Evolutionary conservation across 2,329 filamentous ascomycete genomes (phyloP).

Genomic region (Dothideomycetidae sp.): DNA sequence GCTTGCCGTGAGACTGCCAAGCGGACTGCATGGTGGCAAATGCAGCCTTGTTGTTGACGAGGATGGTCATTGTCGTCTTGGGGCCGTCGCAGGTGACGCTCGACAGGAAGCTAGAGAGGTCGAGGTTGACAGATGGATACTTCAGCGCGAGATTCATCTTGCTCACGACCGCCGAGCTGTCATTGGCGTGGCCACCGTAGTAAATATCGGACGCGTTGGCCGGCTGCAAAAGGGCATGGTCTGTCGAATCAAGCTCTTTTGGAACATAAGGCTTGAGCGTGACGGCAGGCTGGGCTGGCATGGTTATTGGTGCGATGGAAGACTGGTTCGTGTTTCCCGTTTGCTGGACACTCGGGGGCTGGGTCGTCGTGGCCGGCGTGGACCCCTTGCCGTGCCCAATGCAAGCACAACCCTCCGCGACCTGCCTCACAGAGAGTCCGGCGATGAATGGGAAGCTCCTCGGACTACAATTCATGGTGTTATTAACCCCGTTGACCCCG

Average conservation of each 20-base stretch:
- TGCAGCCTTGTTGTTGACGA: background rate
- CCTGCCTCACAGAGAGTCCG: too few species aligned
- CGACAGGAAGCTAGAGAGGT: background rate
- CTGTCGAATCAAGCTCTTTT: background rate
- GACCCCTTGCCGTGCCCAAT: too few species aligned
- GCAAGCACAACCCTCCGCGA: too few species aligned
- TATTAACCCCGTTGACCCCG: too few species aligned
- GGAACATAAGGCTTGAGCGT: background rate
- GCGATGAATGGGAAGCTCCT: too few species aligned
- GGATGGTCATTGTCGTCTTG: background rate
- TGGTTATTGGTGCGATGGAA: too few species aligned
- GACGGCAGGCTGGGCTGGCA: background rate
- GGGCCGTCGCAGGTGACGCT: background rate
- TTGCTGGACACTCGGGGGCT: too few species aligned
- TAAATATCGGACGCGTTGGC: background rate
- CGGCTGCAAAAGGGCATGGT: background rate
- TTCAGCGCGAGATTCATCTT: background rate
- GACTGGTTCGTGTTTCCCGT: too few species aligned
- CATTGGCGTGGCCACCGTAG: background rate
- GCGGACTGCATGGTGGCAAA: background rate
- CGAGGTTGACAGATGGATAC: background rate
- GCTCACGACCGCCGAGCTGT: background rate
- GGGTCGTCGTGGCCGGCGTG: too few species aligned
- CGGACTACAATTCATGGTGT: too few species aligned
- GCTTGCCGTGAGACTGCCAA: background rate